Evolutionary conservation across 192 early-diverging fungal species (phyloP).

Genomic region (Entomortierella lignicola): DNA sequence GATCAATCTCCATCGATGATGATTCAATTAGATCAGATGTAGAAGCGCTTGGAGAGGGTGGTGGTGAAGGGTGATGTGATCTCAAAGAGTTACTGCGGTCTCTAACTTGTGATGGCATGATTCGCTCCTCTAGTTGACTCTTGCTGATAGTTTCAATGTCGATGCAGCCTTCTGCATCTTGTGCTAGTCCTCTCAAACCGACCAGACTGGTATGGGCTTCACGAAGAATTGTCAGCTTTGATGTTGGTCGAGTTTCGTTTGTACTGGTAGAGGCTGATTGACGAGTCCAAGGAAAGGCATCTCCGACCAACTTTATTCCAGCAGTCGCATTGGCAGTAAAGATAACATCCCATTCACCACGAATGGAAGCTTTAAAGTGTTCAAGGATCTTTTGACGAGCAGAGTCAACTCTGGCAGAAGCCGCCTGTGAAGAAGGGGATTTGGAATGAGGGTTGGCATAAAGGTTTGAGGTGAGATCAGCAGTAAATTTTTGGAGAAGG

Average conservation of each 20-base stretch:
- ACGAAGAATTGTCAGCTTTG: constrained; percentile 68
- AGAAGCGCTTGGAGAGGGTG: constrained; percentile 23
- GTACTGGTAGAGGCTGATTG: not conserved
- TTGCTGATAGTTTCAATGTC: constrained; percentile 29
- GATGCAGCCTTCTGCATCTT: constrained; percentile 36
- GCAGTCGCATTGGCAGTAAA: constrained; percentile 86
- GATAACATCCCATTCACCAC: constrained; percentile 72
- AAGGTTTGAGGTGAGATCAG: constrained; percentile 60
- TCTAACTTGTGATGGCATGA: not conserved
- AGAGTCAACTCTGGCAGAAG: constrained; percentile 62
- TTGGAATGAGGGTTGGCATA: constrained; percentile 78
- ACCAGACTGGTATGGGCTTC: constrained; percentile 82
- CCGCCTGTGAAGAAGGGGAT: constrained; percentile 62
- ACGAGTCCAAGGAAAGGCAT: constrained; percentile 71
- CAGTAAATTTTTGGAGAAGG: constrained; percentile 52
- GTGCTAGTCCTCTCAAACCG: constrained; percentile 72
- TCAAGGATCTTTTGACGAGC: constrained; percentile 65
- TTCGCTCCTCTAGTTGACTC: constrained; percentile 25
- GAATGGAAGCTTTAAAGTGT: constrained; percentile 67
- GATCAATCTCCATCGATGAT: too few relatives aligned
- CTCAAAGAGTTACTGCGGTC: not conserved
- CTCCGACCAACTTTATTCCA: constrained; percentile 79
- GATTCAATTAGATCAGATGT: not conserved
- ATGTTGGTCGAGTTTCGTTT: not conserved
- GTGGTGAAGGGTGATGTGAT: constrained; percentile 39